A percentile compares a stretch with the other conserved stretches of the same genome.
phyloP scores from a whole-genome alignment of 192 early-diverging fungal genomes.

The Backusella tarrabulga region DNA sequence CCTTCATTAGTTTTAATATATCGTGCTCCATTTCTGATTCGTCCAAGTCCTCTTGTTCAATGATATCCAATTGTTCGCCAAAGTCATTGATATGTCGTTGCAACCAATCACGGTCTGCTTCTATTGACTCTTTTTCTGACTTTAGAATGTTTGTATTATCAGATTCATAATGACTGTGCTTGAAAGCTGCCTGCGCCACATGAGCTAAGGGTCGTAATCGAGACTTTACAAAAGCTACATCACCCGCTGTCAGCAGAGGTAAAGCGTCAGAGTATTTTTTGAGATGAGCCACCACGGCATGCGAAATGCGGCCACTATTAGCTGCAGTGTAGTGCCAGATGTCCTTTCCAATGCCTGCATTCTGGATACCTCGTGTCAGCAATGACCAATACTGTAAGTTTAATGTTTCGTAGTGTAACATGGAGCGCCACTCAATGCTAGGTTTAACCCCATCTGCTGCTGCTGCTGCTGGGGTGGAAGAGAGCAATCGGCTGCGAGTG shows the following conservation, averaged over 20 bases:
- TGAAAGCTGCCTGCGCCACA: conserved; percentile 47
- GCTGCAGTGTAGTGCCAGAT: conserved; percentile 55
- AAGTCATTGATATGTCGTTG: conserved; percentile 3
- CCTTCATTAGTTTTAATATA: conserved; percentile 1
- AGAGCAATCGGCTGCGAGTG: background rate
- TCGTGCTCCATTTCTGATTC: background rate
- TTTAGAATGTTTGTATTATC: background rate
- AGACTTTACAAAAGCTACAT: conserved; percentile 17
- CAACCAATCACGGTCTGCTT: conserved; percentile 13
- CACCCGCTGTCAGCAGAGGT: conserved; percentile 28
- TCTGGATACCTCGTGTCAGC: conserved; percentile 51
- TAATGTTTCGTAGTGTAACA: conserved; percentile 41
- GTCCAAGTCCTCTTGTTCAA: background rate
- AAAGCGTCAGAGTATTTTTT: conserved; percentile 32
- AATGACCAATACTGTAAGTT: conserved; percentile 62
- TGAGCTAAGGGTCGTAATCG: conserved; percentile 47
- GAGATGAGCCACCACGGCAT: conserved; percentile 45
- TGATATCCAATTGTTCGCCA: conserved; percentile 10
- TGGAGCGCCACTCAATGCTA: conserved; percentile 13
- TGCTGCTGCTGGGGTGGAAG: background rate
- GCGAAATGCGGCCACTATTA: conserved; percentile 40
- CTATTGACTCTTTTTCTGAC: background rate
- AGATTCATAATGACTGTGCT: conserved; percentile 22
- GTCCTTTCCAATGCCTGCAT: conserved; percentile 47
- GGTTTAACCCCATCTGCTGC: background rate